phyloP scores from a whole-genome alignment of 768 basidiomycete genomes.

The Macrolepiota dolichaula region DNA sequence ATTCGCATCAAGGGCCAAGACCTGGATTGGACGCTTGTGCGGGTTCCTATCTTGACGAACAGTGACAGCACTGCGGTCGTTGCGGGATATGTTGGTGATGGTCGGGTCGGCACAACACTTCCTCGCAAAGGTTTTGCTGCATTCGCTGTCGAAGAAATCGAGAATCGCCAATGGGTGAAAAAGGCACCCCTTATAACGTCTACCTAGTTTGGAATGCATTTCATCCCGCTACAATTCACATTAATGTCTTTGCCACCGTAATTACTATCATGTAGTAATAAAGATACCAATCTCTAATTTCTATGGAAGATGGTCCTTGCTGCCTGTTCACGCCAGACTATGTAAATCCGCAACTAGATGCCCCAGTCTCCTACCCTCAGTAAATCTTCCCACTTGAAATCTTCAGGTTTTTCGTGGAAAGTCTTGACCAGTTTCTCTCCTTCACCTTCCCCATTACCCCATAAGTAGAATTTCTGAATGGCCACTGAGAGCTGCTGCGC shows the following conservation, averaged over 20 bases:
- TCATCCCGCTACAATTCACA: not conserved
- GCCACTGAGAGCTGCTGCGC: slow-evolving; percentile 80
- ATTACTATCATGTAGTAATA: not conserved
- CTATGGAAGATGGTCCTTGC: not conserved
- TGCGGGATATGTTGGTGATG: slow-evolving; percentile 70
- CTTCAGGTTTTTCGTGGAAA: slow-evolving; percentile 76
- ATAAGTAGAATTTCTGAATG: slow-evolving; percentile 84
- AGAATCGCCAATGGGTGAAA: slow-evolving; percentile 56
- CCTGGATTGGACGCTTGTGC: slow-evolving; percentile 66
- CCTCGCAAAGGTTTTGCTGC: slow-evolving; percentile 56
- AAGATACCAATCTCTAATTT: not conserved
- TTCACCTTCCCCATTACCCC: slow-evolving; percentile 34
- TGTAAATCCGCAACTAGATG: slow-evolving; percentile 13
- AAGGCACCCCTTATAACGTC: slow-evolving; percentile 42
- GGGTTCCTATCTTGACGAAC: slow-evolving; percentile 63
- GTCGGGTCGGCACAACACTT: slow-evolving; percentile 44
- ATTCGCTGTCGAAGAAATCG: slow-evolving; percentile 58
- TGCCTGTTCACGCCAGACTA: not conserved
- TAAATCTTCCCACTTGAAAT: slow-evolving; percentile 83
- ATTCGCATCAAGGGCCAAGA: slow-evolving; percentile 45
- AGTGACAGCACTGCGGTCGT: slow-evolving; percentile 40
- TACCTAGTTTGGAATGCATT: slow-evolving; percentile 3
- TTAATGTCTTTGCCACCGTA: not conserved
- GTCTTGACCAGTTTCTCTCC: slow-evolving; percentile 47
- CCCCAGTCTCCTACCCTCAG: slow-evolving; percentile 46